Conservation (phyloP, 352 stramenopile species). For the Plasmopara viticola region DNA sequence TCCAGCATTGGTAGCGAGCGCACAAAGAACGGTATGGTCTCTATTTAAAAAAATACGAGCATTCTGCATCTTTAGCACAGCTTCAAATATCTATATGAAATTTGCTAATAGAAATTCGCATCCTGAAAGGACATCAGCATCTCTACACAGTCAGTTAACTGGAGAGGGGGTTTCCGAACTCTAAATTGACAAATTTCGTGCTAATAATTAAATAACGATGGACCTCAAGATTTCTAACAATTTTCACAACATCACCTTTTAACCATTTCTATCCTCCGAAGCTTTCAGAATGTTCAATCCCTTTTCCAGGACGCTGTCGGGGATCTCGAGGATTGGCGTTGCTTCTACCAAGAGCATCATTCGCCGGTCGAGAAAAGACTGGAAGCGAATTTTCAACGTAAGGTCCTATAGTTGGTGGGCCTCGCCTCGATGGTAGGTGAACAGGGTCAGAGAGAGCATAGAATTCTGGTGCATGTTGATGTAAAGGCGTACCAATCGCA, state of each 20-base stretch:
- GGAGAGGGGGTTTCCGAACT: not conserved
- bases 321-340: conserved; percentile 31
- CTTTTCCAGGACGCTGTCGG: conserved; percentile 27
- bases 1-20: conserved; percentile 57
- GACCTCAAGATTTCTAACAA: conserved; percentile 3
- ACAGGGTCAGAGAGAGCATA: conserved; percentile 2
- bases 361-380: conserved; percentile 12
- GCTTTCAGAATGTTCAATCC: conserved; percentile 6
- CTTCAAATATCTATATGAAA: not conserved
- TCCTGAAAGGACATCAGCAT: conserved; percentile 8
- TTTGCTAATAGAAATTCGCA: not conserved
- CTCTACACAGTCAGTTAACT: conserved; percentile 20
- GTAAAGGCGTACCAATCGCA: conserved; percentile 1
- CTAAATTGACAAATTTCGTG: not conserved
- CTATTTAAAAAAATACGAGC: conserved; percentile 55
- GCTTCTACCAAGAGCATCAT: conserved; percentile 17
- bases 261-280: conserved; percentile 9
- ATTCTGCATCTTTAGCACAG: conserved; percentile 34
- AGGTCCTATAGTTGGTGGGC: not conserved
- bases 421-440: conserved; percentile 12
- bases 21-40: conserved; percentile 81
- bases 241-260: conserved; percentile 7
- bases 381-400: conserved; percentile 13
- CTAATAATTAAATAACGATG: conserved; percentile 1
- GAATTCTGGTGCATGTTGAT: conserved; percentile 8